Conservation (phyloP, 2,329 filamentous ascomycete species). For the Sporothrix globosa region DNA sequence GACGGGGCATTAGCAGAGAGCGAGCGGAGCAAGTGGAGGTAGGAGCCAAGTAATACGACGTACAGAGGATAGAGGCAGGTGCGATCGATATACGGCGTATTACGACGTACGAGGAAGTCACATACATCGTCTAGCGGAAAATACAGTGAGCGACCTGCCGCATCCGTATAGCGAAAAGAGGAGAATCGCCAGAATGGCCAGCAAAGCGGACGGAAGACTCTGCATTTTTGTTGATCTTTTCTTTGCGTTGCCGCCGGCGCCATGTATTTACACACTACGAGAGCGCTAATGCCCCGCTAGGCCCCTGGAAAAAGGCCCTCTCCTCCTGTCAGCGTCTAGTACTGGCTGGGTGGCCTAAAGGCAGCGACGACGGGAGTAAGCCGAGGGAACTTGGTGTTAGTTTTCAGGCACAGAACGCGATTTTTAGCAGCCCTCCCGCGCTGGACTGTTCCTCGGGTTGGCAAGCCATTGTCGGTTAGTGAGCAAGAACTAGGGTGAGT, state of each 20-base stretch:
- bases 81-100: too few species aligned
- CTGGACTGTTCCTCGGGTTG: slow-evolving; percentile 23
- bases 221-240: neutral
- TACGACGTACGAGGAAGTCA: too few species aligned
- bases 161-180: slow-evolving; percentile 13
- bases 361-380: neutral
- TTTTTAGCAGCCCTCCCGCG: neutral
- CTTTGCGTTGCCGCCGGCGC: neutral
- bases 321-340: neutral
- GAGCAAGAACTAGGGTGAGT: neutral
- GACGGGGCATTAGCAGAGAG: slow-evolving; percentile 6
- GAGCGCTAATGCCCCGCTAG: slow-evolving; percentile 15
- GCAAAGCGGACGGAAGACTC: neutral
- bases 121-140: neutral
- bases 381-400: neutral
- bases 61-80: too few species aligned
- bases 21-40: neutral
- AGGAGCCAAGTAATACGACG: too few species aligned
- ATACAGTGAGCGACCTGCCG: slow-evolving; percentile 11
- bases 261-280: slow-evolving; percentile 11
- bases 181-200: neutral
- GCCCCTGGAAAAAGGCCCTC: neutral
- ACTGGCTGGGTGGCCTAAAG: neutral
- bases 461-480: neutral
- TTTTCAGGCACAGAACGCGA: neutral